Base-by-base conservation (phyloP, 805 yeast species). In the Saturnispora galanensis region DNA sequence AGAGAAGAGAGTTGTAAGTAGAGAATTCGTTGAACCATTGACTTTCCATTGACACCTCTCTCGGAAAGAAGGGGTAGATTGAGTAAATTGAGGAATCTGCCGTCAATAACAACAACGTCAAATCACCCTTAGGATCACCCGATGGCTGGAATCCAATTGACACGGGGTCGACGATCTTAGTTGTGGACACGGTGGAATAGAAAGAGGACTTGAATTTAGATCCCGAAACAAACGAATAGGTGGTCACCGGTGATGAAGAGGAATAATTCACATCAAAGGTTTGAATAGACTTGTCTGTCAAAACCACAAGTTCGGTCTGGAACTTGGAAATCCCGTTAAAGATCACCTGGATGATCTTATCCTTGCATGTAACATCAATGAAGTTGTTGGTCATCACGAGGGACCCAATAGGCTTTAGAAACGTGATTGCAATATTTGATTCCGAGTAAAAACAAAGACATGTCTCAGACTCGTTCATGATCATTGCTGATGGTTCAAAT, bases 41-140 rank as follows among this genome's bases (percentile, higher is more conserved):
- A 31, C 56, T 49, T 1, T 69, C 42, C n/a, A 69, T 65, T 1
- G 68, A 57, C 26, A 77, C 52, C 21, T 65, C 58, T 1, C 57
- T 48, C 0, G 89, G 86, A 16, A 74, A 53, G 56, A 79, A 80
- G n/a, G 93, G 93, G 50, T 72, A 76, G 3, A 83, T 61, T 1
- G 73, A 65, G 53, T 71, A 80, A 1, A 84, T 48, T 50, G 82
- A 84, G 11, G 81, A 78, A 43, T 77, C 82, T 9, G 62, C 56
- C 9, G 71, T 71, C 42, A 77, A 52, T 8, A 80, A 55, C 52
- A 73, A 77, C 16, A 83, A 60, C 0, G 84, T 70, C 42, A 81
- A 53, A 3, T 69, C 67, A 33, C 18, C 31, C 9, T 39, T 39
- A 16, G 50, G 49, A 26, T 37, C 34, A 8, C 12, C 35, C 12